Base-by-base conservation (phyloP, 345 rosid species). In the Heritiera fomes region DNA sequence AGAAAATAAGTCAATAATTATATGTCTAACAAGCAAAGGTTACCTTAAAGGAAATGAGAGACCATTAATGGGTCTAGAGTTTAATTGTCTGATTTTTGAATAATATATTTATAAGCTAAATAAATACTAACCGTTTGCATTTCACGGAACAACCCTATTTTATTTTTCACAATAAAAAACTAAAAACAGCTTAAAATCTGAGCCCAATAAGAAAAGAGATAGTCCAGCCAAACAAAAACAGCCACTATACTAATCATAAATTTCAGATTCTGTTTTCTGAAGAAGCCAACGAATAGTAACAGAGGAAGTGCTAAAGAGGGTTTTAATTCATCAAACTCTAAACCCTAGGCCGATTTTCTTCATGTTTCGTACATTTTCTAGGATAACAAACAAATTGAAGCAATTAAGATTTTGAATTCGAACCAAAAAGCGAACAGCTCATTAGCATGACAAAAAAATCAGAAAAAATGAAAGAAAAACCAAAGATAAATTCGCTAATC, bases 111-210 rank as follows among this genome's bases (percentile, higher is more conserved):
- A 45, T 17, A 71, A 71, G 75, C 46, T 32, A 71, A 71, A 52
- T 52, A 28, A 46, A 47, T 20, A n/a, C 11, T 12, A n/a, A 67
- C 6, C 43, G 56, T 70, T 49, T 49, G 20, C 32, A 70, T 45
- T 23, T 28, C 3, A 28, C 7, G 49, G 13, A 47, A 47, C 73
- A 69, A 47, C 14, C 73, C 20, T 40, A 23, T 47, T 28, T 47
- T 12, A 46, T 46, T 70, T 41, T 49, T 43, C 58, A 28, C 58
- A 70, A 0, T 47, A 49, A 63, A 46, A 49, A 28, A 30, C 11
- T 15, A 52, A 14, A 52, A 69, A 68, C 73, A 20, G 14, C 8
- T 64, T 41, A 67, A 40, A 41, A 67, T 67, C 52, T 67, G 71
- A n/a, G 45, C 11, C 52, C 30, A 58, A 58, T 2, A n/a, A 58